phyloP scores from a whole-genome alignment of 2,329 filamentous ascomycete genomes.

The Allantophomopsis cytisporea region DNA sequence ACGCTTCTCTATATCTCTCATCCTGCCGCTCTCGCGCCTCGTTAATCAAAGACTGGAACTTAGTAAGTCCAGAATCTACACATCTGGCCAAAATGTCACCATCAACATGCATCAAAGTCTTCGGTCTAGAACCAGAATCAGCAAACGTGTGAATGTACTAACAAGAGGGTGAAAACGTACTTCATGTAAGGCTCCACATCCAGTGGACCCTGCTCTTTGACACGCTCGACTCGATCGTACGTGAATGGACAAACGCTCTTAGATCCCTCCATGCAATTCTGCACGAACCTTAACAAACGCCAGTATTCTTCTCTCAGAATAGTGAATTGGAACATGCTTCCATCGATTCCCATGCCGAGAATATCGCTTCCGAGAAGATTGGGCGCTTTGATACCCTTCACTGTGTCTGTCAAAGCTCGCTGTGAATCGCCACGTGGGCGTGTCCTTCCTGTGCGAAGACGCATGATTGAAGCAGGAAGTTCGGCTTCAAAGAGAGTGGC shows the following conservation, averaged over 20 bases:
- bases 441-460: constrained; percentile 36
- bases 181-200: background rate
- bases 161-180: background rate
- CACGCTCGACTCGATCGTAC: constrained; percentile 11
- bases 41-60: no score
- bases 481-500: constrained; percentile 37
- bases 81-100: constrained; percentile 50
- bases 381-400: constrained; percentile 6
- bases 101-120: constrained; percentile 46
- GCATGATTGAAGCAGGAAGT: constrained; percentile 40
- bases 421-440: constrained; percentile 32
- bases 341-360: constrained; percentile 39
- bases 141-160: constrained; percentile 4
- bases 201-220: background rate
- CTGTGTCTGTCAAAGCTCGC: background rate
- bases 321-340: constrained; percentile 55
- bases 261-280: constrained; percentile 47
- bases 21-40: no score
- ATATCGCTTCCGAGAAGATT: constrained; percentile 8
- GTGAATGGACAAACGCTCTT: constrained; percentile 34
- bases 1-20: no score
- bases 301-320: constrained; percentile 49
- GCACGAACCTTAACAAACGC: constrained; percentile 58
- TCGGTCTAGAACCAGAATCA: constrained; percentile 26
- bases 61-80: constrained; percentile 18